Percentiles rank a stretch among this genome's conserved stretches.
These are phyloP conservation scores for Thalassiosira hispida DNA, from an alignment of 352 stramenopile species.

Conservation along the genomic window DNA sequence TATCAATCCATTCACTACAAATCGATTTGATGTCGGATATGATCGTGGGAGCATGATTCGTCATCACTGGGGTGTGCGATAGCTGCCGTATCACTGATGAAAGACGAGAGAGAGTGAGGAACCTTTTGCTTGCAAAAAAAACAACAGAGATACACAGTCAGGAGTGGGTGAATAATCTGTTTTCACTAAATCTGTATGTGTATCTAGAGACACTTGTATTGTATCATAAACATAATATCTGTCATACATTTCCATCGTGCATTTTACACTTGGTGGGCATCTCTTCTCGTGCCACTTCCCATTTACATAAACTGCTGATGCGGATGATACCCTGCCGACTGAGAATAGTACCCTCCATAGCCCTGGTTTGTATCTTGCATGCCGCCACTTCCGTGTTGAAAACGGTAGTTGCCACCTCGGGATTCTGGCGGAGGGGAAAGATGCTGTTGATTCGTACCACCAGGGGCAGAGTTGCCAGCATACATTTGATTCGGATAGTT, in stretches of 20 bases:
- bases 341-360: constrained; percentile 1
- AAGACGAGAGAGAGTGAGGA: too few relatives aligned
- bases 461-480: not conserved
- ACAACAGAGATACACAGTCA: too few relatives aligned
- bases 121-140: too few relatives aligned
- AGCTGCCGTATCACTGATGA: not conserved
- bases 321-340: constrained; percentile 3
- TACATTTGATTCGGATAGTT: not conserved
- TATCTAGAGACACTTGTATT: too few relatives aligned
- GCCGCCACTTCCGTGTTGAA: not conserved
- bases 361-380: constrained; percentile 1
- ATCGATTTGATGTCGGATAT: constrained; percentile 73
- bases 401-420: not conserved
- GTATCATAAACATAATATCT: too few relatives aligned
- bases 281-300: not conserved
- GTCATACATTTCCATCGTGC: too few relatives aligned
- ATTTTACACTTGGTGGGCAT: too few relatives aligned
- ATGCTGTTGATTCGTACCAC: not conserved
- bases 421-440: not conserved
- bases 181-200: too few relatives aligned
- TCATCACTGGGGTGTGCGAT: constrained; percentile 13
- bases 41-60: constrained; percentile 24
- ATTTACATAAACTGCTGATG: constrained; percentile 33
- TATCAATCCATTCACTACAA: constrained; percentile 44
- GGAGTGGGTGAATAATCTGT: too few relatives aligned